Conservation (phyloP, 75 land plant genomes). For the Azolla pinnata region DNA sequence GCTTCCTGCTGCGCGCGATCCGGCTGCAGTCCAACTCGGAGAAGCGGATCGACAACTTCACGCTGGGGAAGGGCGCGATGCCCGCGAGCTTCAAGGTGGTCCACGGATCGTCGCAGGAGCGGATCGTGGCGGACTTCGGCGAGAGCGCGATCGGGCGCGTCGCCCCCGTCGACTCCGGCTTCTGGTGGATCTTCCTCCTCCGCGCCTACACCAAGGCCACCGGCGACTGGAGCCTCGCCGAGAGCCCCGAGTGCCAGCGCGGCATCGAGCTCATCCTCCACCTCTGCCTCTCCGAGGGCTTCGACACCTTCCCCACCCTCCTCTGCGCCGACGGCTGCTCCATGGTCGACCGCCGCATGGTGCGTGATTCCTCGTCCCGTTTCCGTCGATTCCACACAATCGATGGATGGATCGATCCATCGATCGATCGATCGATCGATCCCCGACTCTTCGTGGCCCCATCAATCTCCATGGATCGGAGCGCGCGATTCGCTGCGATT, state of each 20-base stretch:
- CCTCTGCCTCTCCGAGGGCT: conserved; percentile 55
- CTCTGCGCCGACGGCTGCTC: conserved; percentile 61
- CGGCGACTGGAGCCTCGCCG: conserved; percentile 41
- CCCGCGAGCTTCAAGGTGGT: conserved; percentile 63
- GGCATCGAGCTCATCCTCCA: conserved; percentile 45
- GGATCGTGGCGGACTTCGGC: conserved; percentile 51
- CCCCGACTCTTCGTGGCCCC: too few relatives aligned
- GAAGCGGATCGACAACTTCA: conserved; percentile 53
- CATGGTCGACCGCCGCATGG: conserved; percentile 66
- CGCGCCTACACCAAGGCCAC: conserved; percentile 47
- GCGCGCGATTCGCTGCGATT: too few relatives aligned
- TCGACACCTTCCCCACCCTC: conserved; percentile 61
- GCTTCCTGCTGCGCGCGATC: conserved; percentile 43
- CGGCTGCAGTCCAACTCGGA: conserved; percentile 51
- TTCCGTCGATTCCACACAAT: too few relatives aligned
- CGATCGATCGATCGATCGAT: too few relatives aligned
- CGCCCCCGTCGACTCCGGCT: conserved; percentile 64
- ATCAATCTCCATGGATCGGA: too few relatives aligned
- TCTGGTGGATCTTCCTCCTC: conserved; percentile 68
- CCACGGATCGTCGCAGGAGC: conserved; percentile 36
- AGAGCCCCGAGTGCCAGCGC: conserved; percentile 42
- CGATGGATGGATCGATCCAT: too few relatives aligned
- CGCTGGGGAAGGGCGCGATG: conserved; percentile 60
- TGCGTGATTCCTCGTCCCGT: not conserved
- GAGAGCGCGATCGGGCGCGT: conserved; percentile 67